phyloP scores from a whole-genome alignment of 306 rosid genomes.

The Vigna trinervia region DNA sequence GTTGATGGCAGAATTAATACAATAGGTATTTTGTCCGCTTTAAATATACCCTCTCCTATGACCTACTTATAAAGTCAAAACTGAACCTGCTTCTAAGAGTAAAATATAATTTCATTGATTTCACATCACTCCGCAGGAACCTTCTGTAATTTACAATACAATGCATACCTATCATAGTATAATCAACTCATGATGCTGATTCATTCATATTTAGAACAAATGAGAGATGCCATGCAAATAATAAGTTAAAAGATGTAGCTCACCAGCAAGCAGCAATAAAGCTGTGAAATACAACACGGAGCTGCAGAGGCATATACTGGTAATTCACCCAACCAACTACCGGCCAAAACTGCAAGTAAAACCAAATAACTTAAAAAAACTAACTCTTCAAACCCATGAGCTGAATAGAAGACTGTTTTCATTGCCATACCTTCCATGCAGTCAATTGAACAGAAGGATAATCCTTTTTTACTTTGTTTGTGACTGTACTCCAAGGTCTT shows the following conservation, averaged over 20 bases:
- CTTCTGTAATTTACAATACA: conserved; percentile 14
- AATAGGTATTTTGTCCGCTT: neutral
- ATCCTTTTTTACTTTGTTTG: conserved; percentile 66
- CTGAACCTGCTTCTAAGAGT: conserved; percentile 9
- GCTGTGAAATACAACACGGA: conserved; percentile 86
- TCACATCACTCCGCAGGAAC: neutral
- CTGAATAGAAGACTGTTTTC: conserved; percentile 33
- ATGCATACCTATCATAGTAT: conserved; percentile 5
- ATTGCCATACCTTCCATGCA: conserved; percentile 84
- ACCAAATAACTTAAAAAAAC: conserved; percentile 24
- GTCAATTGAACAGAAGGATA: conserved; percentile 82
- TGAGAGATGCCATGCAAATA: neutral
- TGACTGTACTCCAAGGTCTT: conserved; percentile 72
- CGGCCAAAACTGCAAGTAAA: conserved; percentile 85
- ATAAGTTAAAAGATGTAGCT: conserved; percentile 36
- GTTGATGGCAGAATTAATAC: neutral
- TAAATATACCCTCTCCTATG: conserved; percentile 9
- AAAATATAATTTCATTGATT: neutral
- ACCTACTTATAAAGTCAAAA: conserved; percentile 5
- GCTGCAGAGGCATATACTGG: conserved; percentile 86
- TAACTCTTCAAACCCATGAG: conserved; percentile 15
- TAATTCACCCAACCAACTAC: conserved; percentile 93
- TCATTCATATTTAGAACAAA: conserved; percentile 15
- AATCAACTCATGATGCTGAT: conserved; percentile 9
- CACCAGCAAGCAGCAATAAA: conserved; percentile 83